These are phyloP conservation scores for Brettanomyces naardenensis DNA, from an alignment of 805 yeast genomes.

Conservation along the genomic window DNA sequence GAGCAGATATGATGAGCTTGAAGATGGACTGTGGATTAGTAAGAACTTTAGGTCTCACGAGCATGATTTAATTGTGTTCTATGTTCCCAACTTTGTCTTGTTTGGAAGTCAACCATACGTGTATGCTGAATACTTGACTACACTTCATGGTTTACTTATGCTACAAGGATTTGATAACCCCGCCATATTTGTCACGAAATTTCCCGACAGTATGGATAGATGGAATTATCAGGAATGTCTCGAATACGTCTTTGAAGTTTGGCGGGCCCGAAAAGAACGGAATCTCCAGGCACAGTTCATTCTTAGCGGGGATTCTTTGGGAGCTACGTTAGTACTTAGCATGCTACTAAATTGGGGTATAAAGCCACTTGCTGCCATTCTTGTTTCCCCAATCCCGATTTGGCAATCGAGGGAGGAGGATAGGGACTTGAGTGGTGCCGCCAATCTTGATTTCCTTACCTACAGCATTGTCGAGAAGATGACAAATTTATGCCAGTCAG, in stretches of 20 bases:
- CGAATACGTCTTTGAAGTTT: slow-evolving; percentile 1
- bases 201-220: slow-evolving; percentile 12
- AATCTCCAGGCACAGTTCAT: slow-evolving; percentile 24
- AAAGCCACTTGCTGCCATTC: slow-evolving; percentile 17
- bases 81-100: slow-evolving; percentile 37
- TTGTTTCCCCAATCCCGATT: slow-evolving; percentile 11
- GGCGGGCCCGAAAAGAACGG: not conserved
- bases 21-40: slow-evolving; percentile 18
- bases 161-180: slow-evolving; percentile 45
- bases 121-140: slow-evolving; percentile 36
- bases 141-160: slow-evolving; percentile 32
- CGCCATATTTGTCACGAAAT: slow-evolving; percentile 31
- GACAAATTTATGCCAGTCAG: too few relatives aligned
- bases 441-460: not conserved
- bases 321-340: slow-evolving; percentile 35
- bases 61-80: slow-evolving; percentile 34
- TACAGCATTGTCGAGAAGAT: too few relatives aligned
- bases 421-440: too few relatives aligned
- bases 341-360: slow-evolving; percentile 19
- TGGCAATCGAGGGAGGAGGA: too few relatives aligned
- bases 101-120: slow-evolving; percentile 29
- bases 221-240: slow-evolving; percentile 6
- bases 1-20: slow-evolving; percentile 16
- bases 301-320: slow-evolving; percentile 40
- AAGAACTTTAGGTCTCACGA: slow-evolving; percentile 26